Evolutionary conservation across 2,329 filamentous ascomycete genomes (phyloP), one percentile per base, ranked within the genome.

Genomic region (Pseudogymnoascus sp.): DNA sequence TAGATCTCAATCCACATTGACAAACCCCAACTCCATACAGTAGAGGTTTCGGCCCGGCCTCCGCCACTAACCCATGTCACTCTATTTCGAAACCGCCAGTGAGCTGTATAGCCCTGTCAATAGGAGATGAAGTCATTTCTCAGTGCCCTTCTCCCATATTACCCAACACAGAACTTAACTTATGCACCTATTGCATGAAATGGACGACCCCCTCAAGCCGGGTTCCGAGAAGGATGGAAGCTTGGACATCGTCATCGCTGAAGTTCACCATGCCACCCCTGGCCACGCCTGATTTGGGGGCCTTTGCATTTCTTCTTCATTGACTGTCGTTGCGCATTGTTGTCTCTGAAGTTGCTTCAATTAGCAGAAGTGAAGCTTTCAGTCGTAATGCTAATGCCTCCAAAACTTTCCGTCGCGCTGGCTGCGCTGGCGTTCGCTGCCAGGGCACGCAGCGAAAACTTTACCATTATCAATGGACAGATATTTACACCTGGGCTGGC

Each of bases 401-500:
- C 28, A 12, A 14, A 4, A 33, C 47, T 54, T 54, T 54, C 47
- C n/a, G 47, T 16, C 16, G 47, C 28, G 47, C 28, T 33, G 47
- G 35, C 35, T 25, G 57, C 57, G 33, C 37, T 39, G n/a, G 30
- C 25, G 12, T 20, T 58, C 12, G 33, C 57, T 25, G 35, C 57
- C 14, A 38, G 12, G 4, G 37, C 57, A 0, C 57, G n/a, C 3
- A 16, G 47, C n/a, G 28, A 54, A 6, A 58, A 58, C 57, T 87
- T 87, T 67, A 83, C 80, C 18, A 80, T 84, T 59, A 73, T 83
- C 20, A 83, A 83, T 66, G 86, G 86, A 14, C 85, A 89, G 67
- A 81, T 90, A 60, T 88, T 81, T 68, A 90, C 86, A 0, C 86
- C 86, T 0, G 86, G 87, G 0, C 79, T 89, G 61, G 86, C 81